Evolutionary conservation across 371 early-diverging fungal species (phyloP), one percentile per base, ranked within the genome.

Genomic region (Saksenaea oblongispora): DNA sequence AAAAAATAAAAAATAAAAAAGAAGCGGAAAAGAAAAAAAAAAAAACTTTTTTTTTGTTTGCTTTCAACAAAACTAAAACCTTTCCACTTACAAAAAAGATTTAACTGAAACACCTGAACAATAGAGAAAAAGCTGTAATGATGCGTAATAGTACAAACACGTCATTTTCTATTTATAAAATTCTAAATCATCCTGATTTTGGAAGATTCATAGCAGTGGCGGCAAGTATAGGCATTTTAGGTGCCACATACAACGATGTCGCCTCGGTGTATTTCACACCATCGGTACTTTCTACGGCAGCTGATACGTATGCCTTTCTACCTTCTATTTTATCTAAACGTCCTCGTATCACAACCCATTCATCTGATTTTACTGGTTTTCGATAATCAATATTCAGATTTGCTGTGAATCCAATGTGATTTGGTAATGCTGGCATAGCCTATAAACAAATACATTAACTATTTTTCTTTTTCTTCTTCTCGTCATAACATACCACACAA

Each of bases 301-400:
- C 92, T 60, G 80, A 75, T 53, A 89, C 83, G 62, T 69, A 85
- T 3, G 87, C 91, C 79, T 93, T 93, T 59, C 91, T 84, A n/a
- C 92, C 91, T 51, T 91, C 89, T 11, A 81, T 34, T 1, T 71
- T 74, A 37, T 82, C 76, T 34, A 91, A 58, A n/a, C 66, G 61
- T 0, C 79, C 75, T 5, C 79, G 75, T 26, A 90, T 58, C 15
- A 90, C 79, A 31, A 91, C 71, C 71, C 89, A 82, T 70, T 87
- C 86, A 58, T 86, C 81, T 0, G 89, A 83, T 27, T 71, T 69
- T 24, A 85, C 86, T 18, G 91, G 89, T 13, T 75, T 70, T 31
- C 86, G 84, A 67, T 91, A 93, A 72, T 89, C 83, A 56, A 93
- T 70, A 55, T 89, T 84, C 56, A 93, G 77, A 75, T 87, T 88